phyloP scores from a whole-genome alignment of 257 asterid genomes.

The Nicotiana tabacum region DNA sequence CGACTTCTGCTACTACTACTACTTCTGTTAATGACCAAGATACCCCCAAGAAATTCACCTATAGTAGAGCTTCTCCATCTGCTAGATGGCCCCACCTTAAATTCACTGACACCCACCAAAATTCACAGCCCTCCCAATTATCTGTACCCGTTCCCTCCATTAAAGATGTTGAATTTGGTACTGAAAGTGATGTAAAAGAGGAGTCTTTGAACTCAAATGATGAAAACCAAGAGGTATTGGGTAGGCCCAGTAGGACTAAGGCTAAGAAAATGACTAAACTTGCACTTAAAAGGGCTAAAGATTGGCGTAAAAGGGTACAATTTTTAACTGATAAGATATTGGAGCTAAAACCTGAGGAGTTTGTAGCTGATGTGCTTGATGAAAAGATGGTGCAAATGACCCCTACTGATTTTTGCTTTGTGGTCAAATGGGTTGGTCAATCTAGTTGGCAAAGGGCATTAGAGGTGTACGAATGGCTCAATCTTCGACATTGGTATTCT shows the following conservation, averaged over 20 bases:
- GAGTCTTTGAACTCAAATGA: conserved; percentile 11
- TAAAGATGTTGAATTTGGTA: conserved; percentile 9
- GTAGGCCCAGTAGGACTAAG: conserved; percentile 53
- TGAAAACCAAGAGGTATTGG: conserved; percentile 43
- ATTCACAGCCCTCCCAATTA: conserved; percentile 18
- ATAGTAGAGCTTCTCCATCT: conserved; percentile 83
- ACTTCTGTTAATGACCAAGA: conserved; percentile 37
- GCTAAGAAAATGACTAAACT: conserved; percentile 87
- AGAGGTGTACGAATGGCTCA: conserved; percentile 92
- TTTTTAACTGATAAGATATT: conserved; percentile 67
- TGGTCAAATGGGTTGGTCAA: conserved; percentile 85
- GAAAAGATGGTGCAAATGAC: conserved; percentile 94
- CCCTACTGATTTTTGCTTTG: conserved; percentile 84
- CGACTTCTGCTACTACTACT: conserved; percentile 30
- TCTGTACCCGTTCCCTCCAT: conserved; percentile 13
- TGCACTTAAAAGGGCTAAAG: conserved; percentile 89
- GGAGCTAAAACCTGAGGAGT: conserved; percentile 63
- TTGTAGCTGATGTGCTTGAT: conserved; percentile 93
- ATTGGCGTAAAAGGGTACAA: conserved; percentile 83
- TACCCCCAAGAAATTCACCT: conserved; percentile 51
- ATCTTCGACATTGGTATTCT: conserved; percentile 78
- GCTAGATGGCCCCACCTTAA: conserved; percentile 94
- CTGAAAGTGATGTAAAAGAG: conserved; percentile 17
- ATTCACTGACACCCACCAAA: conserved; percentile 33
- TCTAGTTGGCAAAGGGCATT: conserved; percentile 88